These are phyloP conservation scores for Nyctanthes arbortristis DNA, from an alignment of 257 asterid species.

Conservation along the genomic window DNA sequence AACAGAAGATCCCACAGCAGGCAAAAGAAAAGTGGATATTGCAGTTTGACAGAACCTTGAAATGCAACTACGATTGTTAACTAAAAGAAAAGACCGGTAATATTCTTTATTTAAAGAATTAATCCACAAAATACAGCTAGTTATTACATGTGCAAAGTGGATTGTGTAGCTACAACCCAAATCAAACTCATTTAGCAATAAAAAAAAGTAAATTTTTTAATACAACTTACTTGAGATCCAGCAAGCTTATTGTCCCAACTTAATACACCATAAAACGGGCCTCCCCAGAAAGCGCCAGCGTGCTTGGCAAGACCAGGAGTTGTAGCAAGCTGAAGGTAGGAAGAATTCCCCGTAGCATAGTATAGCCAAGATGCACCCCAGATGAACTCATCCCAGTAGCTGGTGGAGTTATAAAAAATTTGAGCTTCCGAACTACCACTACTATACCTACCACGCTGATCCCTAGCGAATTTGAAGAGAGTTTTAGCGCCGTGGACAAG, in stretches of 20 bases:
- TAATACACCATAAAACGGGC: conserved; percentile 85
- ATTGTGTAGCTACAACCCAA: background rate
- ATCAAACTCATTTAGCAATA: background rate
- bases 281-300: conserved; percentile 97
- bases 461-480: conserved; percentile 75
- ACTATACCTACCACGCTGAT: conserved; percentile 90
- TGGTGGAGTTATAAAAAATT: conserved; percentile 70
- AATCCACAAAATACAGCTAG: conserved; percentile 10
- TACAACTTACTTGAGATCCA: conserved; percentile 78
- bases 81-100: background rate
- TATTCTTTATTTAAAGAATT: background rate
- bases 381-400: conserved; percentile 82
- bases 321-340: conserved; percentile 90
- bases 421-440: conserved; percentile 60
- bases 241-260: conserved; percentile 97
- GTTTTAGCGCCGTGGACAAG: conserved; percentile 95
- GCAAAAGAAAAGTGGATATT: background rate
- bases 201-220: background rate
- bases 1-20: background rate
- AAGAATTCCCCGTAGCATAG: conserved; percentile 85
- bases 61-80: background rate
- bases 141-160: background rate
- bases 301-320: conserved; percentile 71
- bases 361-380: conserved; percentile 98
- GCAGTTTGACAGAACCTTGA: conserved; percentile 12